Base-by-base conservation (phyloP, 768 basidiomycete genomes). In the Leccinum broughii region DNA sequence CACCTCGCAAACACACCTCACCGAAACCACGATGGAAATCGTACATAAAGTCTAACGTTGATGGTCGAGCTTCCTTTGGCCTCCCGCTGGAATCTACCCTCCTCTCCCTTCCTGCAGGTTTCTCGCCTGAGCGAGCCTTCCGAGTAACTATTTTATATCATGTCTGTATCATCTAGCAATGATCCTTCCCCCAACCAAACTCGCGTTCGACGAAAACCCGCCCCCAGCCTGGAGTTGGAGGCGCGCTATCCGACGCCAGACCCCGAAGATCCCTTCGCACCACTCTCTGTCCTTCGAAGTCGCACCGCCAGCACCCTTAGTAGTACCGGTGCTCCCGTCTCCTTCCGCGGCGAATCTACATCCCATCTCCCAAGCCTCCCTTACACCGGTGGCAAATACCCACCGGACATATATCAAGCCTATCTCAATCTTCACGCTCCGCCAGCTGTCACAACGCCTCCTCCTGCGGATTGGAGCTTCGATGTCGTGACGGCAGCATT, bases 261-360 rank as follows among this genome's bases (percentile, higher is more conserved):
- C 72, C 87, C 87, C 22, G 68, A 67, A 17, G 87, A 90, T 69
- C 89, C 89, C 2, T 89, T 89, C 63, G 88, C 85, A 6, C 83
- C 89, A 0, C 81, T 90, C 48, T 82, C 83, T 67, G 83, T 84
- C 26, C 78, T 90, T 28, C 83, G 89, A 54, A 82, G 79, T 61
- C 81, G 87, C 57, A 82, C 83, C 5, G 81, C 80, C 63, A 77
- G 77, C 20, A 73, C 76, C 17, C 72, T 78, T 52, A 73, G 74
- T 37, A 72, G 61, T 44, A 55, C 55, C 9, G 66, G 64, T 37
- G 61, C 72, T 20, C 72, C 74, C 13, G 62, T 69, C 55, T 68
- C 68, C 7, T 76, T 75, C 53, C 66, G 66, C 24, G 71, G 75
- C 48, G 66, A 69, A 56, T 68, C 67, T 37, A 75, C 61, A 7